Base-by-base conservation (phyloP, 1,284 basidiomycete genomes). In the Mrakiaceae sp. region DNA sequence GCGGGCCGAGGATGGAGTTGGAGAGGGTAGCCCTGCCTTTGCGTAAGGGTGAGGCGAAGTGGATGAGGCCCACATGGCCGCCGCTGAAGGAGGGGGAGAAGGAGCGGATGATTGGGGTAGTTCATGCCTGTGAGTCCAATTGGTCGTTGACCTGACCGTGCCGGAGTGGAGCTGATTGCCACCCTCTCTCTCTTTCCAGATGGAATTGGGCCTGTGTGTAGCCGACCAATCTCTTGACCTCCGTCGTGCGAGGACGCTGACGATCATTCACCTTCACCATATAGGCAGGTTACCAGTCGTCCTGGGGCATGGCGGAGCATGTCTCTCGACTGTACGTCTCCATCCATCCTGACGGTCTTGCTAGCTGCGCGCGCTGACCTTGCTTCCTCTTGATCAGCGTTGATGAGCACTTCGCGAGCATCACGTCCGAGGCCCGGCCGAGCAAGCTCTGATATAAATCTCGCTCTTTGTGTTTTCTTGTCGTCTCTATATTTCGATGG, bases 231-330 rank as follows among this genome's bases (percentile, higher is more conserved):
- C 6, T 11, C 16, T 53, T 1, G 14, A 42, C 52, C 4, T 4
- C 1, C 44, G 58, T 66, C 8, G 44, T 7, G 5, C 47, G 1
- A 4, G 4, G 10, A 51, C 3, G n/a, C 50, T 8, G 12, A 16
- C 39, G 0, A 46, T 7, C 58, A 27, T 60, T 50, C 59, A 27
- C 27, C 27, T 60, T 50, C 59, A 27, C 27, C 27, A 27, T 27
- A 27, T 27, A 27, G 6, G 72, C 72, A 2, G 73, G 73, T 2
- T 73, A 71, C 54, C 73, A 73, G 66, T 66, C 70, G 1, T 68
- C 66, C 44, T 70, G 72, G 60, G 73, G 73, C 0, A 72, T 74
- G 56, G 73, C 73, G 0, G 62, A 70, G 43, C 69, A 72, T 49
- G 73, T 72, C 63, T 63, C 64, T n/a, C n/a, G 40, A 16, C 56